Base-by-base conservation (phyloP, 768 basidiomycete genomes). In the Boletus bicolor region DNA sequence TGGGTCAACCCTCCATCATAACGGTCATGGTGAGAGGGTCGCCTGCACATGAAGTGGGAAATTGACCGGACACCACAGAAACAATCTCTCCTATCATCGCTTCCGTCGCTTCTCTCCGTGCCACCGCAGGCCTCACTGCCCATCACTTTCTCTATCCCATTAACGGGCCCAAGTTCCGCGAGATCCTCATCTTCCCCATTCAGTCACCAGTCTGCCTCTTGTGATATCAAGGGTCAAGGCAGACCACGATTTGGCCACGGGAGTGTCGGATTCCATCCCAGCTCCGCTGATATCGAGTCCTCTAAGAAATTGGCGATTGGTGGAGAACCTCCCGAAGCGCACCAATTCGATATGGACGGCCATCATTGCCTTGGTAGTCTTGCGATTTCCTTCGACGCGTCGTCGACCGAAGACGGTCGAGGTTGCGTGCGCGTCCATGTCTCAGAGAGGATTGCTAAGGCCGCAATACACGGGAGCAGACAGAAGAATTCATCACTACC, bases 371-470 rank as follows among this genome's bases (percentile, higher is more conserved):
- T 87, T 42, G 79, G 79, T 53, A 82, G 79, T 42, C 73, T 91
- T 51, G 82, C 86, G 60, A 84, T 91, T 67, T 86, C 86, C 41
- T 88, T 91, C 62, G 89, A 91, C 60, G 73, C 86, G 44, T 78
- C 76, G 41, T 75, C 84, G 34, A 76, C 78, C 47, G 80, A 85
- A 59, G 81, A 86, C 64, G 85, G 87, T 55, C 86, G 82, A 72
- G 85, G 89, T 61, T 84, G 84, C 50, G 86, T 89, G 41, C 79
- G 84, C 60, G 87, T 89, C 60, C 85, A 89, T 62, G 81, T 84
- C 43, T 75, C 82, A 7, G 75, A 82, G 28, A 67, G 74, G 15
- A 76, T 70, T 21, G 0, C 44, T 28, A 57, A 56, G 28, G 14
- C 46, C n/a, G 21, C 58, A 30, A 37, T 63, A 26, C 49, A 60